These are phyloP conservation scores for Incumbomyces lentus DNA, from an alignment of 2,329 filamentous ascomycete genomes.

Conservation along the genomic window DNA sequence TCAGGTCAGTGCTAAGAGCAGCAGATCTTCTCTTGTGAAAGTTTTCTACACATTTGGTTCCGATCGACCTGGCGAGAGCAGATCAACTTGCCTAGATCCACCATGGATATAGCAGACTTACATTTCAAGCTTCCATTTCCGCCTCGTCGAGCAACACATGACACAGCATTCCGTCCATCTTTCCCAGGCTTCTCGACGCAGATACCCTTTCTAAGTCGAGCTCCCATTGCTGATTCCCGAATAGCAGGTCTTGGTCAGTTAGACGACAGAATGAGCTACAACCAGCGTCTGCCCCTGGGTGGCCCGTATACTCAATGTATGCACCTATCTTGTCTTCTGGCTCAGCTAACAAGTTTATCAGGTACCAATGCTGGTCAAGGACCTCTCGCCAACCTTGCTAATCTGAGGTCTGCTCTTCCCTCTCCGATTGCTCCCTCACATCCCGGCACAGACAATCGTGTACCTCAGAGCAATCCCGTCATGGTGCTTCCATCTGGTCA, in stretches of 20 bases:
- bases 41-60: too few species aligned
- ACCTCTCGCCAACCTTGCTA: slow-evolving; percentile 17
- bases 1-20: background rate
- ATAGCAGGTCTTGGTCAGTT: slow-evolving; percentile 10
- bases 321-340: background rate
- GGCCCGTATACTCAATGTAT: background rate
- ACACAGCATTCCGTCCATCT: too few species aligned
- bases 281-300: background rate
- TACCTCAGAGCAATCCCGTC: slow-evolving; percentile 18
- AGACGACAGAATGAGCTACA: slow-evolving; percentile 14
- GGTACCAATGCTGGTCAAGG: slow-evolving; percentile 8
- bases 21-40: too few species aligned
- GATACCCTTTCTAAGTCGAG: too few species aligned
- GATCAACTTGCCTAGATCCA: background rate
- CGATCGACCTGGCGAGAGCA: background rate
- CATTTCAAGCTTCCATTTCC: background rate
- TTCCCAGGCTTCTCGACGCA: too few species aligned
- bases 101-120: background rate
- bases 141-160: background rate
- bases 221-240: slow-evolving; percentile 6
- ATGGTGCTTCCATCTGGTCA: slow-evolving; percentile 21
- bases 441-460: slow-evolving; percentile 11
- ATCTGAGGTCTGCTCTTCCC: slow-evolving; percentile 19
- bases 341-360: background rate
- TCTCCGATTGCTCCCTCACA: slow-evolving; percentile 10